Conservation (phyloP, 192 early-diverging fungal species). For the Mortierella claussenii region DNA sequence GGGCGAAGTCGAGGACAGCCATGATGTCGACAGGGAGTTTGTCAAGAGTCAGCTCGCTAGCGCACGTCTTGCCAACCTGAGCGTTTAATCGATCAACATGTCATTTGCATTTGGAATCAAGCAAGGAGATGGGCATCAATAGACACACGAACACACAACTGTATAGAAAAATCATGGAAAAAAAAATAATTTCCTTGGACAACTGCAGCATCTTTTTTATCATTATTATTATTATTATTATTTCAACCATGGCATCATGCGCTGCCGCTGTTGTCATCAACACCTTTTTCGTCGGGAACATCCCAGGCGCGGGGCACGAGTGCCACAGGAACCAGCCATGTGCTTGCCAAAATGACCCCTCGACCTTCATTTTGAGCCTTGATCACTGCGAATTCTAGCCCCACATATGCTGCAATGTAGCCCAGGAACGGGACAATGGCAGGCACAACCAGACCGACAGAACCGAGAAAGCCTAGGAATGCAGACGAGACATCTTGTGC, state of each 20-base stretch:
- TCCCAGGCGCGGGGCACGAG: slow-evolving; percentile 56
- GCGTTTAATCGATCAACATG: slow-evolving; percentile 1
- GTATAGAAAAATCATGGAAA: not conserved
- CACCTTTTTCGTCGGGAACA: slow-evolving; percentile 9
- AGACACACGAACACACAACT: not conserved
- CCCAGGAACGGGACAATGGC: slow-evolving; percentile 55
- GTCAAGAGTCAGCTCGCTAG: slow-evolving; percentile 76
- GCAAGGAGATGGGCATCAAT: not conserved
- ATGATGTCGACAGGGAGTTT: slow-evolving; percentile 81
- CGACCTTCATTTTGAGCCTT: slow-evolving; percentile 54
- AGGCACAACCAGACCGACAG: slow-evolving; percentile 44
- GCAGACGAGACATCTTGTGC: slow-evolving; percentile 52
- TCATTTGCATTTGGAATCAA: not conserved
- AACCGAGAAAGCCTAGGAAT: slow-evolving; percentile 53
- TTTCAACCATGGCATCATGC: not conserved
- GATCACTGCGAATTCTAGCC: slow-evolving; percentile 55
- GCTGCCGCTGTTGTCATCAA: not conserved
- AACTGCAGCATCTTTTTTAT: no score
- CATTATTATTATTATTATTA: no score
- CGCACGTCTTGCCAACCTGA: slow-evolving; percentile 47
- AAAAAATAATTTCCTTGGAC: no score
- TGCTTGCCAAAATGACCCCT: slow-evolving; percentile 55
- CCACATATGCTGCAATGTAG: slow-evolving; percentile 57
- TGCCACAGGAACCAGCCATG: slow-evolving; percentile 56
- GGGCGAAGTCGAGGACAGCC: slow-evolving; percentile 74